phyloP scores from a whole-genome alignment of 345 rosid genomes.

The Hibiscus mutabilis region DNA sequence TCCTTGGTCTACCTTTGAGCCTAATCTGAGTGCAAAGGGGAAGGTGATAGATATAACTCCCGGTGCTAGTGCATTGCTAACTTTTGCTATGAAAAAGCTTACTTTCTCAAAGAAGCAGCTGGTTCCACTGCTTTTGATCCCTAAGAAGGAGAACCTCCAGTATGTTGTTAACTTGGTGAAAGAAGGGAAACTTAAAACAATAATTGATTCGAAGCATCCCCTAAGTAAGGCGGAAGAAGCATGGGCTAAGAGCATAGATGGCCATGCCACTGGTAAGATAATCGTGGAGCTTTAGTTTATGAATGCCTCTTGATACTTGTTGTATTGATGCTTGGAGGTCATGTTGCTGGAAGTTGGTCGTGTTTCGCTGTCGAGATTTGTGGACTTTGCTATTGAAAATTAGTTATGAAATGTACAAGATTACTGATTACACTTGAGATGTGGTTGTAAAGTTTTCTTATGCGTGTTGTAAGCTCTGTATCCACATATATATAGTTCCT shows the following conservation, averaged over 20 bases:
- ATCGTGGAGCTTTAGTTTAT: constrained; percentile 45
- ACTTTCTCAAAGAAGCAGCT: constrained; percentile 32
- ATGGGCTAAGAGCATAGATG: constrained; percentile 61
- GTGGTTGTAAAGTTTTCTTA: neutral
- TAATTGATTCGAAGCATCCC: constrained; percentile 42
- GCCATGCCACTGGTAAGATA: constrained; percentile 79
- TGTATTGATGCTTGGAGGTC: neutral
- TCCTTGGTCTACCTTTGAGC: constrained; percentile 60
- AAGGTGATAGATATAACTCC: constrained; percentile 56
- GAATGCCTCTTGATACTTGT: neutral
- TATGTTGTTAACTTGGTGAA: constrained; percentile 2
- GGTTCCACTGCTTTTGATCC: constrained; percentile 16
- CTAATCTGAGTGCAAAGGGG: constrained; percentile 46
- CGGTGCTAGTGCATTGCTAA: constrained; percentile 17
- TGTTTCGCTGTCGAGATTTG: neutral
- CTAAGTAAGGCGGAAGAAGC: constrained; percentile 64
- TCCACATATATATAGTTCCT: neutral
- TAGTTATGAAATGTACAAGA: neutral
- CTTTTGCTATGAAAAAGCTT: constrained; percentile 33
- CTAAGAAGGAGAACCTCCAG: constrained; percentile 33
- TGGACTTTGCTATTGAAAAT: neutral
- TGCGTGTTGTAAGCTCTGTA: neutral
- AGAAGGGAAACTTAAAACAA: constrained; percentile 54
- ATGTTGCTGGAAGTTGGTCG: neutral
- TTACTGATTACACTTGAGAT: neutral